Base-by-base conservation (phyloP, 2,329 filamentous ascomycete genomes). In the Aspergillus quadrilineatus region DNA sequence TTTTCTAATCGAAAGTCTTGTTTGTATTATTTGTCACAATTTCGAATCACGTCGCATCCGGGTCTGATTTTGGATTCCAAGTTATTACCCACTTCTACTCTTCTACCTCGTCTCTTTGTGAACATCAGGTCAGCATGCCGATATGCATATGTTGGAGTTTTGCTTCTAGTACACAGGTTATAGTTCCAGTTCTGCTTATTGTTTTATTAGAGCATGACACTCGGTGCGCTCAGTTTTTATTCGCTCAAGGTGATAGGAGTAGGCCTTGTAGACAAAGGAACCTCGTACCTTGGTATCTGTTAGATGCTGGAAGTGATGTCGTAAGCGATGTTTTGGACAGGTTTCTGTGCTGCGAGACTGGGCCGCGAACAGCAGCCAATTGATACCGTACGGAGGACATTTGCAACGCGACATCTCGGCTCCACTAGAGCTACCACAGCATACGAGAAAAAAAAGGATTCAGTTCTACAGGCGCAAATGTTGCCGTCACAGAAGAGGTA, bases 111-210 rank as follows among this genome's bases (percentile, higher is more conserved):
- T 47, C 28, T 53, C 15, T 48, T 45, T 22, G 22, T 39, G n/a
- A 22, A 48, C 42, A 12, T 37, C 43, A 29, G 12, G 28, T 41
- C 39, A 42, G n/a, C 22, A 44, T 50, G 50, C 49, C 51, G 28
- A 45, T 49, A 57, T 53, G 55, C 55, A 57, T 57, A 37, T 26
- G n/a, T 56, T 57, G 44, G 50, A 50, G 50, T 57, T 53, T 28
- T n/a, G 10, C 29, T 53, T 43, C 22, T 22, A 22, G 22, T 50
- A 50, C 22, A 51, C 49, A 53, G 10, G 36, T 52, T 42, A 28
- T 8, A 28, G 29, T 41, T 30, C 32, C 41, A 30, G 26, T 29
- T 17, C 36, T 39, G 22, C 22, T 22, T 22, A 22, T 28, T 9
- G 10, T 42, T 22, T 39, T 39, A 22, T 30, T 15, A 6, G 28